These are phyloP conservation scores for Achaetomium macrosporum DNA, from an alignment of 2,329 filamentous ascomycete genomes.

Conservation along the genomic window DNA sequence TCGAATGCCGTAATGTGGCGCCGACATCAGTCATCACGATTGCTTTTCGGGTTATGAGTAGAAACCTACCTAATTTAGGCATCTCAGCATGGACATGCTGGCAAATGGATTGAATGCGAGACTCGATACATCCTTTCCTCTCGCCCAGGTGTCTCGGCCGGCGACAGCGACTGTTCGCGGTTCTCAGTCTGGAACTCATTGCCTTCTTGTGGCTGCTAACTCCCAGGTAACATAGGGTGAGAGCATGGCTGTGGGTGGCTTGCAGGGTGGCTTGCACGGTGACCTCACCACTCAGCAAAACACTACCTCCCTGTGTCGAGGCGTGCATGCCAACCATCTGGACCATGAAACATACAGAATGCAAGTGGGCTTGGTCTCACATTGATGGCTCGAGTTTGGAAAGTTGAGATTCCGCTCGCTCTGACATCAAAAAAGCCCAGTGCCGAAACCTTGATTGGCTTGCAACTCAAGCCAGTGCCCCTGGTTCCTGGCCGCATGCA, in stretches of 20 bases:
- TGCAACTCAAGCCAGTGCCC: conserved; percentile 10
- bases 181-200: not conserved
- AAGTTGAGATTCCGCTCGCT: conserved; percentile 9
- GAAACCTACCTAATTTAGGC: not conserved
- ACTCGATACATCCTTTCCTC: not conserved
- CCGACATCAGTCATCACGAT: too few species aligned
- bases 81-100: not conserved
- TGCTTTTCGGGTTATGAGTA: too few species aligned
- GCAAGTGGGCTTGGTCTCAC: not conserved
- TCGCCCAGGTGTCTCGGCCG: not conserved
- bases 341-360: conserved; percentile 1
- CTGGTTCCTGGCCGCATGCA: not conserved
- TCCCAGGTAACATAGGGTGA: too few species aligned
- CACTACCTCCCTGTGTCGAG: not conserved
- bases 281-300: too few species aligned
- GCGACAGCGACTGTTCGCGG: not conserved
- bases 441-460: not conserved
- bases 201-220: too few species aligned
- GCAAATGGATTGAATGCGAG: not conserved
- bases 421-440: not conserved
- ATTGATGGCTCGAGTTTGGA: conserved; percentile 1
- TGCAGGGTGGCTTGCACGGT: too few species aligned
- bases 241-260: not conserved
- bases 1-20: too few species aligned
- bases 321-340: not conserved